These are phyloP conservation scores for Moricandia moricandioides DNA, from an alignment of 345 rosid genomes.

Conservation along the genomic window DNA sequence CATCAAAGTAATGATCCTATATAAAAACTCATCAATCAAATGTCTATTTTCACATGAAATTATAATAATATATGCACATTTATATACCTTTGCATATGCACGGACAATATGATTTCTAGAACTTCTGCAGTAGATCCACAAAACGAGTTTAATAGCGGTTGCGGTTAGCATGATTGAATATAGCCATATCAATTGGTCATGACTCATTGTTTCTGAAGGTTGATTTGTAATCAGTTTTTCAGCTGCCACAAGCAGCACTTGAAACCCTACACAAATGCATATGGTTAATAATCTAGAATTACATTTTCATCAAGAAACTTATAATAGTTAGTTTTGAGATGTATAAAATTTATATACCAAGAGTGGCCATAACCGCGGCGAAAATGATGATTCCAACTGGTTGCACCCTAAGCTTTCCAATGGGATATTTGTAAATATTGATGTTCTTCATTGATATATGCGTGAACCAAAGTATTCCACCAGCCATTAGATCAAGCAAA, in stretches of 20 bases:
- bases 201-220: conserved; percentile 46
- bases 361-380: conserved; percentile 95
- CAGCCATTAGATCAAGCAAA: conserved; percentile 92
- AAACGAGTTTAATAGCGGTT: conserved; percentile 61
- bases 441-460: conserved; percentile 81
- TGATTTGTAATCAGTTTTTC: conserved; percentile 52
- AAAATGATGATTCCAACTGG: conserved; percentile 91
- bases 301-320: not conserved
- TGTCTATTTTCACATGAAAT: conserved; percentile 4
- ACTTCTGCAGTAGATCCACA: conserved; percentile 83
- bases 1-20: conserved; percentile 94
- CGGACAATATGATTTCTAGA: conserved; percentile 78
- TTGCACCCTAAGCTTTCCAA: conserved; percentile 92
- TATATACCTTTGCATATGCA: conserved; percentile 78
- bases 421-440: conserved; percentile 87
- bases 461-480: conserved; percentile 93
- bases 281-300: not conserved
- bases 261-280: conserved; percentile 55
- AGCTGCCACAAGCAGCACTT: conserved; percentile 65
- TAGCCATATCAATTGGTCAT: conserved; percentile 58
- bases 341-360: conserved; percentile 49
- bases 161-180: conserved; percentile 77
- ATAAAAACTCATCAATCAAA: not conserved
- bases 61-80: not conserved
- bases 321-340: not conserved